A percentile compares a stretch with the other conserved stretches of the same genome.
These are phyloP conservation scores for Botrytis hyacinthi DNA, from an alignment of 2,329 filamentous ascomycete genomes.

Conservation along the genomic window DNA sequence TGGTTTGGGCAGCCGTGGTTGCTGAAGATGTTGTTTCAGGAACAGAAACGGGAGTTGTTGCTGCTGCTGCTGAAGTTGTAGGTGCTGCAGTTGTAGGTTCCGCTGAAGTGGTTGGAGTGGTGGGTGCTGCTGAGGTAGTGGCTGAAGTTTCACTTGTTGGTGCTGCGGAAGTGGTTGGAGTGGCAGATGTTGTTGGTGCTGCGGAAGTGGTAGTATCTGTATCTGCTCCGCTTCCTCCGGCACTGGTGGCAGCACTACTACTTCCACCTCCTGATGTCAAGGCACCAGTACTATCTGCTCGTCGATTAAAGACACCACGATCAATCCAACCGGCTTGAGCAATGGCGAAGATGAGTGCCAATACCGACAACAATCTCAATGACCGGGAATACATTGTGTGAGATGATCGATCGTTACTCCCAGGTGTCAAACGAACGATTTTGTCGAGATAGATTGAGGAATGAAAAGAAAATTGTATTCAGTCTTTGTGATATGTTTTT, in stretches of 20 bases:
- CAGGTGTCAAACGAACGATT: background rate
- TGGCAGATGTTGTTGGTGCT: background rate
- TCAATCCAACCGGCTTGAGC: constrained; percentile 32
- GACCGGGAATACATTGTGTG: constrained; percentile 14
- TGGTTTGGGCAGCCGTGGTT: background rate
- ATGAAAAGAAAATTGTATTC: background rate
- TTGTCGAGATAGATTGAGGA: background rate
- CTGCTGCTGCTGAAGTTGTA: background rate
- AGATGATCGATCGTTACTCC: background rate
- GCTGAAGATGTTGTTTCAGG: constrained; percentile 1
- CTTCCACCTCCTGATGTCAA: background rate
- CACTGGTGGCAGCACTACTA: background rate
- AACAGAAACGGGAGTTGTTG: constrained; percentile 19
- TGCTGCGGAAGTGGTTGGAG: background rate
- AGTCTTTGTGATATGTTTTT: background rate
- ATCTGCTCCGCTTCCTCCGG: background rate
- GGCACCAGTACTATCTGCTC: constrained; percentile 9
- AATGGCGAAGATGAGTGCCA: constrained; percentile 28
- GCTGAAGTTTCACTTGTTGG: background rate
- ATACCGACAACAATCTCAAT: constrained; percentile 11
- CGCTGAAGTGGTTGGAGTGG: background rate
- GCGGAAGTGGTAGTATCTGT: constrained; percentile 9
- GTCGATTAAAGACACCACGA: constrained; percentile 23
- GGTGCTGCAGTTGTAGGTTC: background rate
- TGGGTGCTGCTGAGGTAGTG: background rate